These are phyloP conservation scores for Phanerodontia chrysosporium DNA, from an alignment of 768 basidiomycete genomes.

Conservation along the genomic window DNA sequence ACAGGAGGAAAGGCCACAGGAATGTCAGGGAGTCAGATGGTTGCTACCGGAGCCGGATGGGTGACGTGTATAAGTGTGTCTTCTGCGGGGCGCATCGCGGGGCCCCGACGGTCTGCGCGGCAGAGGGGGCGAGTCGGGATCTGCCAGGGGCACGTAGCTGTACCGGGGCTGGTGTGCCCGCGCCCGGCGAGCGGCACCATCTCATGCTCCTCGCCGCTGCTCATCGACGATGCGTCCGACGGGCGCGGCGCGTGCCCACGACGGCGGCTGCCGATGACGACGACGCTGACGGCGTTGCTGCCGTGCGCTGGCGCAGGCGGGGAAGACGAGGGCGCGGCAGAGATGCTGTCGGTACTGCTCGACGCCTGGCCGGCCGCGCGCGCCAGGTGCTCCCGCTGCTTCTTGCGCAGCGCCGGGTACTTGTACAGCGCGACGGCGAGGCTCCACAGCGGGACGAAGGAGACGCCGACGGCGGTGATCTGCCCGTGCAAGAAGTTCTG, in stretches of 20 bases:
- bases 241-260: not conserved
- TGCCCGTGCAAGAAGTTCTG: not conserved
- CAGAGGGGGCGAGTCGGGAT: not conserved
- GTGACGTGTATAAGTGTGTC: no score
- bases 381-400: not conserved
- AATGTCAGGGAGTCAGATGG: not conserved
- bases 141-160: not conserved
- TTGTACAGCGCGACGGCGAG: constrained; percentile 21
- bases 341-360: not conserved
- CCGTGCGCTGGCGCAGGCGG: not conserved
- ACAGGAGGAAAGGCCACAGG: no score
- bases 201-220: not conserved
- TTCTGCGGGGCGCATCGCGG: not conserved
- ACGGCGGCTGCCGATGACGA: not conserved
- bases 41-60: not conserved
- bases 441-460: constrained; percentile 21
- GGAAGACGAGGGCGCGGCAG: not conserved
- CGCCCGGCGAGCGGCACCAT: not conserved
- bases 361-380: not conserved
- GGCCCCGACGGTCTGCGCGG: not conserved
- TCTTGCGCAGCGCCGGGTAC: constrained; percentile 10
- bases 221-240: not conserved
- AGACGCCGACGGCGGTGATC: constrained; percentile 23
- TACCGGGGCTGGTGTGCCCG: not conserved
- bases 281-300: not conserved